phyloP scores from a whole-genome alignment of 106 monocot species.

The Vanilla planifolia region DNA sequence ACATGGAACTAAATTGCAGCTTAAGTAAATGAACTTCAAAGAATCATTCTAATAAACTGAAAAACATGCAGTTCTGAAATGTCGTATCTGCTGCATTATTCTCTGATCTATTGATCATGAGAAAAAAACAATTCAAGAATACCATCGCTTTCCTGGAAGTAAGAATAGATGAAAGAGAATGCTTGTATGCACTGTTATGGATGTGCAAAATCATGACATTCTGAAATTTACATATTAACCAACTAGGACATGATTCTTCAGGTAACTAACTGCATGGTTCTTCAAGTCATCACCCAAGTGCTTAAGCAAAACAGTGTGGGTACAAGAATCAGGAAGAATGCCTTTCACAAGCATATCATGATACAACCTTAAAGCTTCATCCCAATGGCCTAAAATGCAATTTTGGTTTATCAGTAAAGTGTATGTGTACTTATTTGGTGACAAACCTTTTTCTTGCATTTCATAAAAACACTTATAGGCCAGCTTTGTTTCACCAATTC shows the following conservation, averaged over 20 bases:
- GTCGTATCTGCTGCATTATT: neutral
- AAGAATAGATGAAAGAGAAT: conserved; percentile 3
- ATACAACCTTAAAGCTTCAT: conserved; percentile 62
- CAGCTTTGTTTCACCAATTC: conserved; percentile 22
- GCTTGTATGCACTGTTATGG: neutral
- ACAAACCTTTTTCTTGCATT: conserved; percentile 70
- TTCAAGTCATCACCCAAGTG: conserved; percentile 35
- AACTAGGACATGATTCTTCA: conserved; percentile 48
- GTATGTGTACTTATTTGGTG: conserved; percentile 81
- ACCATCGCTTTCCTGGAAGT: neutral
- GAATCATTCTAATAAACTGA: neutral
- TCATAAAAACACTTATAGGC: conserved; percentile 60
- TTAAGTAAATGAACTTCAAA: neutral
- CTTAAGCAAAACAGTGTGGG: conserved; percentile 52
- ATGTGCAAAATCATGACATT: neutral
- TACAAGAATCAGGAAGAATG: conserved; percentile 58
- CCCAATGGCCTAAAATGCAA: conserved; percentile 56
- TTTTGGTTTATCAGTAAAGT: conserved; percentile 66
- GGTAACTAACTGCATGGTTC: conserved; percentile 24
- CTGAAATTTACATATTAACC: conserved; percentile 10
- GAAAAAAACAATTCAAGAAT: neutral
- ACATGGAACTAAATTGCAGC: neutral
- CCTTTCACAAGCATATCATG: conserved; percentile 63
- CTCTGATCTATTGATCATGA: neutral
- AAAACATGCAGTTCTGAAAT: neutral